These are phyloP conservation scores for Apostasia ramifera DNA, from an alignment of 106 monocot genomes.

Conservation along the genomic window DNA sequence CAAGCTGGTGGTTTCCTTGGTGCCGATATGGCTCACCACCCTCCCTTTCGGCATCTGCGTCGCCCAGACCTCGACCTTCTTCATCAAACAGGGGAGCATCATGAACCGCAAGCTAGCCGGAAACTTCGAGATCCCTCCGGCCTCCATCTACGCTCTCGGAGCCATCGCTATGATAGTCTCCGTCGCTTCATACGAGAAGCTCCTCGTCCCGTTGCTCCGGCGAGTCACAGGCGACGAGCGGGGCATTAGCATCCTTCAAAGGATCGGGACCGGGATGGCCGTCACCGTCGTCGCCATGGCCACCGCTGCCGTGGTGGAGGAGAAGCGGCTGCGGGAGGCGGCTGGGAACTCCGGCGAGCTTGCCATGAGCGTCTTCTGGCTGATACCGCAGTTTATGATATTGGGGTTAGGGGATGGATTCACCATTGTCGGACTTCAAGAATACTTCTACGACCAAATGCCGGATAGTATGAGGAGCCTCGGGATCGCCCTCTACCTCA, in stretches of 20 bases:
- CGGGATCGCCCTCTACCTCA: conserved; percentile 67
- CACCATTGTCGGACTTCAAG: conserved; percentile 61
- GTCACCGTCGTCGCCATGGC: conserved; percentile 35
- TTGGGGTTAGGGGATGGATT: conserved; percentile 67
- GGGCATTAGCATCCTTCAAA: conserved; percentile 53
- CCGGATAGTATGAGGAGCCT: conserved; percentile 79
- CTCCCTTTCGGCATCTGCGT: conserved; percentile 48
- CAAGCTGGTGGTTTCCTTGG: conserved; percentile 47
- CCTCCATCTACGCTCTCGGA: conserved; percentile 42
- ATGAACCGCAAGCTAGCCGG: conserved; percentile 39
- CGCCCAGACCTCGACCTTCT: conserved; percentile 65
- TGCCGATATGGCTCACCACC: conserved; percentile 57
- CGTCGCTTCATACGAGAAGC: conserved; percentile 52
- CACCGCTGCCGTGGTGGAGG: conserved; percentile 41
- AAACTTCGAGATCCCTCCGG: conserved; percentile 53
- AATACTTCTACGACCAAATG: conserved; percentile 82
- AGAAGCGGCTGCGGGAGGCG: conserved; percentile 17
- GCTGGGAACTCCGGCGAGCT: not conserved
- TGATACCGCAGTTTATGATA: conserved; percentile 66
- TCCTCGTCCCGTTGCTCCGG: conserved; percentile 51
- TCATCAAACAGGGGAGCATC: conserved; percentile 67
- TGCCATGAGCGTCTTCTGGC: conserved; percentile 63
- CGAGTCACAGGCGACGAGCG: conserved; percentile 37
- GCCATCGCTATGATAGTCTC: conserved; percentile 60
- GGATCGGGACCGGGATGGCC: conserved; percentile 62